Evolutionary conservation across 768 basidiomycete species (phyloP).

Genomic region (Psilocybe subaeruginosa): DNA sequence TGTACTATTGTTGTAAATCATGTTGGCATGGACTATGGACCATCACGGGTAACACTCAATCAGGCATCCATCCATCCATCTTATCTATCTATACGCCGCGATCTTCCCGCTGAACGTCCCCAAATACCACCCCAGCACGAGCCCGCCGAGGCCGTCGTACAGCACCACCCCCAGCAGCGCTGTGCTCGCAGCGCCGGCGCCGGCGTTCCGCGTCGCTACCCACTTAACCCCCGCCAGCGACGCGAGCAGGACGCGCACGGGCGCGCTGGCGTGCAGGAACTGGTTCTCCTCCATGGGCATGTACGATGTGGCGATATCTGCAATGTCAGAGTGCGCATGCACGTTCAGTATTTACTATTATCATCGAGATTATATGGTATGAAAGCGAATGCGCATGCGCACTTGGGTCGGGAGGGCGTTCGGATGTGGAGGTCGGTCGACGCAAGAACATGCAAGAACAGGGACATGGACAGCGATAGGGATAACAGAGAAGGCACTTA

Average conservation of each 20-base stretch:
- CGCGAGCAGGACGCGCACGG: not conserved
- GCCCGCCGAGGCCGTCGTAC: slow-evolving; percentile 1
- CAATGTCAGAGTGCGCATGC: not conserved
- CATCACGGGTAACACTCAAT: too few relatives aligned
- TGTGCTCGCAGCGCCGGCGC: not conserved
- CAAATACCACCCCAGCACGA: slow-evolving; percentile 1
- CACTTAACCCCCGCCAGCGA: not conserved
- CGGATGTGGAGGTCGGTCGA: not conserved
- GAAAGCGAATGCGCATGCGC: not conserved
- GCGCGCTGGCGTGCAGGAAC: slow-evolving; percentile 2
- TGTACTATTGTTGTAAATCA: too few relatives aligned
- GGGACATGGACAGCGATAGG: too few relatives aligned
- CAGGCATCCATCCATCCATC: too few relatives aligned
- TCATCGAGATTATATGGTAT: not conserved
- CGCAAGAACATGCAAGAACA: not conserved
- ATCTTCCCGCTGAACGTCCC: slow-evolving; percentile 5
- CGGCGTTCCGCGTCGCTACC: not conserved
- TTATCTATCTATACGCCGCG: not conserved
- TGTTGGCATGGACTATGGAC: too few relatives aligned
- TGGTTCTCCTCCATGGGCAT: slow-evolving; percentile 6
- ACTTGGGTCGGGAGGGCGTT: too few relatives aligned
- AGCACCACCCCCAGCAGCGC: not conserved
- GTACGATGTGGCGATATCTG: not conserved
- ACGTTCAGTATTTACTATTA: too few relatives aligned
- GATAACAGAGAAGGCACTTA: not conserved